Evolutionary conservation across 2,329 filamentous ascomycete genomes (phyloP).

Genomic region (Phialemonium atrogriseum): DNA sequence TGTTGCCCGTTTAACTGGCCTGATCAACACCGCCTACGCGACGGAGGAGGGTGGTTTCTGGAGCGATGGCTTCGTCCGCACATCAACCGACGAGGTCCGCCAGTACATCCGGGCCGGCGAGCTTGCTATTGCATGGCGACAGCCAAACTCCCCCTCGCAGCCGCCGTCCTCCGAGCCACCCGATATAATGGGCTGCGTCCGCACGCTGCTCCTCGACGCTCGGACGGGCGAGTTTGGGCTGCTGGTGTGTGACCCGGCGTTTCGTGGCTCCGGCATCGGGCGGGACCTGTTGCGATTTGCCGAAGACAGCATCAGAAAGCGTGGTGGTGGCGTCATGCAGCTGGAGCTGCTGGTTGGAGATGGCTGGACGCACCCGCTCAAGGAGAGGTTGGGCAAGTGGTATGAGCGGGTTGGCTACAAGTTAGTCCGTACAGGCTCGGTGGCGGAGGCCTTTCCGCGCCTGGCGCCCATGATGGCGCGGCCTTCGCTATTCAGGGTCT

Average conservation of each 20-base stretch:
- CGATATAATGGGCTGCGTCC: slow-evolving; percentile 16
- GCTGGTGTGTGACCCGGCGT: slow-evolving; percentile 13
- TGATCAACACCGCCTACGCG: slow-evolving; percentile 10
- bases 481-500: slow-evolving; percentile 15
- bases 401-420: slow-evolving; percentile 18
- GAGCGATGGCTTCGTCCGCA: slow-evolving; percentile 10
- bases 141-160: not conserved
- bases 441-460: slow-evolving; percentile 13
- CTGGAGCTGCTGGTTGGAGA: slow-evolving; percentile 19
- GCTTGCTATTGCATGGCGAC: slow-evolving; percentile 14
- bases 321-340: slow-evolving; percentile 7
- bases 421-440: slow-evolving; percentile 10
- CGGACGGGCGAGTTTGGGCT: slow-evolving; percentile 18
- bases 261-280: slow-evolving; percentile 18
- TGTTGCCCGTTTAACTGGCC: slow-evolving; percentile 1
- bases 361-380: slow-evolving; percentile 16
- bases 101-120: slow-evolving; percentile 12
- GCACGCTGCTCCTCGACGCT: slow-evolving; percentile 6
- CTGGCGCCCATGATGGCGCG: slow-evolving; percentile 13
- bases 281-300: slow-evolving; percentile 17
- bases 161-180: not conserved
- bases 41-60: slow-evolving; percentile 8
- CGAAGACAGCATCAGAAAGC: slow-evolving; percentile 12
- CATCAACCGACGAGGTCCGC: slow-evolving; percentile 11
- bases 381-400: slow-evolving; percentile 18